These are phyloP conservation scores for Coprinellus aureogranulatus DNA, from an alignment of 768 basidiomycete species.

Conservation along the genomic window DNA sequence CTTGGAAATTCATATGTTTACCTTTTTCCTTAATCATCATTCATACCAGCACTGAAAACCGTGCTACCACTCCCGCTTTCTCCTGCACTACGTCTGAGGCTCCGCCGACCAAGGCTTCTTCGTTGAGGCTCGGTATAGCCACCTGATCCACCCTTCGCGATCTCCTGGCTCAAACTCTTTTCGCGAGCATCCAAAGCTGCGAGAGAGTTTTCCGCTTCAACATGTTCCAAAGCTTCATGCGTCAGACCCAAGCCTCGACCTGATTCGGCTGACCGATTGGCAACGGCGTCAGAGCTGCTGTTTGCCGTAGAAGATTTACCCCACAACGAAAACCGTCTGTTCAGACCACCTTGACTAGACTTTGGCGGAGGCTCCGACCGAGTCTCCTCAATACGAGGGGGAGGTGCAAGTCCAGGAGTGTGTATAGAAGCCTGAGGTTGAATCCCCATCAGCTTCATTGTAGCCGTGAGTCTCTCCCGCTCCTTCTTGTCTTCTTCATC, in stretches of 20 bases:
- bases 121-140: conserved; percentile 78
- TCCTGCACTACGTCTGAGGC: conserved; percentile 55
- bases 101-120: conserved; percentile 55
- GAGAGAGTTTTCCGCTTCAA: conserved; percentile 72
- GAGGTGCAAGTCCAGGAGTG: conserved; percentile 18
- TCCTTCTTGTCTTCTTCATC: conserved; percentile 91
- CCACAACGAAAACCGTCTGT: conserved; percentile 67
- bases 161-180: conserved; percentile 64
- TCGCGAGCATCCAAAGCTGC: conserved; percentile 82
- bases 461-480: conserved; percentile 82
- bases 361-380: conserved; percentile 23
- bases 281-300: conserved; percentile 46
- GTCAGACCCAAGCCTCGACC: conserved; percentile 43
- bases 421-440: conserved; percentile 52
- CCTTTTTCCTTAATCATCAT: conserved; percentile 41
- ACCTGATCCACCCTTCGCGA: conserved; percentile 68
- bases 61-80: conserved; percentile 75
- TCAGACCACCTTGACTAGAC: conserved; percentile 29
- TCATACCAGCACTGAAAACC: conserved; percentile 86
- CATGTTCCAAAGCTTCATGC: conserved; percentile 73
- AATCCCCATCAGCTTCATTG: conserved; percentile 94
- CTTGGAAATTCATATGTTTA: neutral
- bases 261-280: conserved; percentile 39
- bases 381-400: conserved; percentile 23
- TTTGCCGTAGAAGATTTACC: conserved; percentile 25